Percentiles rank a stretch among this genome's conserved stretches.
phyloP scores from a whole-genome alignment of 306 rosid genomes.

The cucumber (Cucumis sativus) region DNA sequence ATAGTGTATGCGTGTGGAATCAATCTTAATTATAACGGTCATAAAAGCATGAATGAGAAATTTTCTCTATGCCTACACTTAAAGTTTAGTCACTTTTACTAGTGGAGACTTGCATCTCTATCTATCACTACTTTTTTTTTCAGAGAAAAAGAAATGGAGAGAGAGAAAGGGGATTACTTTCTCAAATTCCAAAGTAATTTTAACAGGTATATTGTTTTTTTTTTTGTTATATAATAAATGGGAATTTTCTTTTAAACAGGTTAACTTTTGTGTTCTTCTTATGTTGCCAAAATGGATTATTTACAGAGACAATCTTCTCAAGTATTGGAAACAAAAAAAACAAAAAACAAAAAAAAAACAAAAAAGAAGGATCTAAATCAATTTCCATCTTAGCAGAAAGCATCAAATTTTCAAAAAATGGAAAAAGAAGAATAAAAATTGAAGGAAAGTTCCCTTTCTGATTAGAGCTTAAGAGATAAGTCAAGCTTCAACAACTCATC shows the following conservation, averaged over 20 bases:
- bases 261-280: constrained; percentile 1
- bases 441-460: constrained; percentile 6
- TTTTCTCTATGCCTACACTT: background rate
- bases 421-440: background rate
- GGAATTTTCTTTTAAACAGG: background rate
- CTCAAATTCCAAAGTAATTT: constrained; percentile 10
- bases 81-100: background rate
- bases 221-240: background rate
- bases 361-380: constrained; percentile 7
- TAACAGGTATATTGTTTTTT: background rate
- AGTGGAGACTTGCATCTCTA: background rate
- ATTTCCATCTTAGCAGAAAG: background rate
- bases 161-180: background rate
- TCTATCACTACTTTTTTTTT: background rate
- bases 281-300: constrained; percentile 5
- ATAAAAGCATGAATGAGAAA: constrained; percentile 8
- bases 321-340: background rate
- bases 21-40: background rate
- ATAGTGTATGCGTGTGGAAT: constrained; percentile 9
- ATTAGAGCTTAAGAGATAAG: constrained; percentile 86
- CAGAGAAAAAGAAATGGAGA: background rate
- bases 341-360: constrained; percentile 2
- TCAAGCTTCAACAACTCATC: constrained; percentile 76
- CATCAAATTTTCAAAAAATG: constrained; percentile 1
- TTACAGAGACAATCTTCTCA: constrained; percentile 9